phyloP scores from a whole-genome alignment of 177 flowering plant species.

The Vitis hybrid region DNA sequence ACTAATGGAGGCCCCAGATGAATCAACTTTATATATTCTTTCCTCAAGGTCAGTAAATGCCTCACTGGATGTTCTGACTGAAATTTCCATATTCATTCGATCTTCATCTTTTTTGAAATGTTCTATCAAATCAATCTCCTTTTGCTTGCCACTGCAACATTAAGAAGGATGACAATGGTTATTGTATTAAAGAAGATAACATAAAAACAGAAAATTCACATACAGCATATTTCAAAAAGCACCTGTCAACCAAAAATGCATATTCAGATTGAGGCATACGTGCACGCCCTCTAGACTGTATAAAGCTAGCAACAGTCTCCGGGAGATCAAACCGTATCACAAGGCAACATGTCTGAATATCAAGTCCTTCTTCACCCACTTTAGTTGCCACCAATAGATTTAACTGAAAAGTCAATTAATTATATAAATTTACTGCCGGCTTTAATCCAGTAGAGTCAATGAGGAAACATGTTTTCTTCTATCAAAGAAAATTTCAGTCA shows the following conservation, averaged over 20 bases:
- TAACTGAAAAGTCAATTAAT: conserved; percentile 47
- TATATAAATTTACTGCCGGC: not conserved
- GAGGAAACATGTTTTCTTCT: not conserved
- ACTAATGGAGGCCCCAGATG: conserved; percentile 80
- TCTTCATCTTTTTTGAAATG: conserved; percentile 56
- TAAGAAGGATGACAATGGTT: conserved; percentile 11
- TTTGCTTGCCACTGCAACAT: conserved; percentile 59
- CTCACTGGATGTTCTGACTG: conserved; percentile 51
- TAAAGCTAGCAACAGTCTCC: conserved; percentile 89
- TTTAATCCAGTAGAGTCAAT: not conserved
- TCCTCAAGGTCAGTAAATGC: conserved; percentile 41
- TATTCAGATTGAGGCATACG: conserved; percentile 96
- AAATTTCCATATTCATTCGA: conserved; percentile 73
- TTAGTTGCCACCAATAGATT: conserved; percentile 96
- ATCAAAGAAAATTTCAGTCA: not conserved
- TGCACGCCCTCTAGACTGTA: conserved; percentile 98
- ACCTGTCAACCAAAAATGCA: conserved; percentile 93
- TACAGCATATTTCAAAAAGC: conserved; percentile 10
- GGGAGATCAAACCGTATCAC: conserved; percentile 96
- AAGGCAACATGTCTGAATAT: conserved; percentile 97
- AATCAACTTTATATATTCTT: conserved; percentile 54
- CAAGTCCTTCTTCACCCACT: conserved; percentile 99
- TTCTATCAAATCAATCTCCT: conserved; percentile 56
- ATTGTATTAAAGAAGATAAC: not conserved
- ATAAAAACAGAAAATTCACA: not conserved